These are phyloP conservation scores for Elsinoe necatrix DNA, from an alignment of 2,329 filamentous ascomycete genomes.

Conservation along the genomic window DNA sequence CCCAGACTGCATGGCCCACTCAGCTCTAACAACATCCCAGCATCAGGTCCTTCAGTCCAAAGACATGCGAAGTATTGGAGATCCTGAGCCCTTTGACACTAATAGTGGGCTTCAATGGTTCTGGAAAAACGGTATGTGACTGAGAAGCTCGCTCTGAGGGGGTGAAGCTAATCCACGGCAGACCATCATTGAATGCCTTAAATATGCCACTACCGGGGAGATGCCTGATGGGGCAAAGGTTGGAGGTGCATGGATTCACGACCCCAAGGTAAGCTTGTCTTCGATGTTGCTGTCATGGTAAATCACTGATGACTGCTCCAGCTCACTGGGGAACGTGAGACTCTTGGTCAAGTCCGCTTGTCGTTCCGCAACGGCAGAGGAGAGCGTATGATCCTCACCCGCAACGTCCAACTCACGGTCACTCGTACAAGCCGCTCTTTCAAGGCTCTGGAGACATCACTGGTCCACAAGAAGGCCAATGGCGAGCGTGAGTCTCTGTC, in stretches of 20 bases:
- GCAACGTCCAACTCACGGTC: conserved; percentile 76
- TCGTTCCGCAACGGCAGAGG: conserved; percentile 74
- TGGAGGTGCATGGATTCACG: conserved; percentile 89
- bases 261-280: conserved; percentile 60
- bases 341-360: conserved; percentile 84
- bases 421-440: conserved; percentile 69
- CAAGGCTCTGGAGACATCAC: conserved; percentile 75
- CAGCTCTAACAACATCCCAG: conserved; percentile 31
- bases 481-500: conserved; percentile 75
- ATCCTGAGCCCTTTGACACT: conserved; percentile 88
- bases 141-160: neutral
- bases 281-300: conserved; percentile 1
- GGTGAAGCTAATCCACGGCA: conserved; percentile 23
- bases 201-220: conserved; percentile 93
- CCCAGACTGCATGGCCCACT: conserved; percentile 2
- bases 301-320: conserved; percentile 18
- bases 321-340: conserved; percentile 77
- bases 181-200: conserved; percentile 97
- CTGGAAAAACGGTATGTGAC: conserved; percentile 68
- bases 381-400: conserved; percentile 70
- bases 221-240: conserved; percentile 82
- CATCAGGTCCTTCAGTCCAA: conserved; percentile 77
- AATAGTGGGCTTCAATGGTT: conserved; percentile 95
- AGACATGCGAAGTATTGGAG: conserved; percentile 65
- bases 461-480: conserved; percentile 62